Base-by-base conservation (phyloP, 1,284 basidiomycete species). In the Trametes hirsuta region DNA sequence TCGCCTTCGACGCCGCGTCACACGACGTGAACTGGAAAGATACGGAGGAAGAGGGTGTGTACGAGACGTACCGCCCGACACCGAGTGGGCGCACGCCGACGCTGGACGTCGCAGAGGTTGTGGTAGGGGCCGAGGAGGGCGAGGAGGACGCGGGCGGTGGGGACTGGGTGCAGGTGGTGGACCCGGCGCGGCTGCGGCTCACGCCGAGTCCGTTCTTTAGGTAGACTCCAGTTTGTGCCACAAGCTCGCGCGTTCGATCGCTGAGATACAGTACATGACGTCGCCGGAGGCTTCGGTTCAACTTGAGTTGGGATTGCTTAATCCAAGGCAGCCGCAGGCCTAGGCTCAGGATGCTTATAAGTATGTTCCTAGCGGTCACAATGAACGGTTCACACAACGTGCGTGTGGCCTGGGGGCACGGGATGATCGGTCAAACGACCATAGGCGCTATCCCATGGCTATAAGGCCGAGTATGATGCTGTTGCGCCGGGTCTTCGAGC, bases 1-100 rank as follows among this genome's bases (percentile, higher is more conserved):
- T 63, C 58, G 58, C 44, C 4, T 57, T 63, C 48, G 62, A 57
- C 18, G 18, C 18, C 18, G 18, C 18, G 18, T 18, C 18, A 18
- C 18, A 18, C 39, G 55, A 55, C 36, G 42, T 8, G 30, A 30
- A 30, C 30, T 30, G 30, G 30, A 30, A 30, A 8, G 30, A 30
- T 30, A 8, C 30, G 30, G 30, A 30, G 30, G 30, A 8, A 30
- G 30, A 8, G 8, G 8, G 30, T 8, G 30, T 30, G 30, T 30
- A 30, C 30, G 30, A 30, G 30, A 30, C 30, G 30, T 30, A 30
- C 30, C 30, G 40, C 39, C 22, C 36, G 44, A n/a, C 49, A 24
- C 42, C 37, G 42, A 11, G 35, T 22, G 36, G 10, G 39, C 22
- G 18, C 11, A 21, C 21, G 25, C 24, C 22, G 50, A 30, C 15